Base-by-base conservation (phyloP, 148 eudicot species). In the Cornus kousa region DNA sequence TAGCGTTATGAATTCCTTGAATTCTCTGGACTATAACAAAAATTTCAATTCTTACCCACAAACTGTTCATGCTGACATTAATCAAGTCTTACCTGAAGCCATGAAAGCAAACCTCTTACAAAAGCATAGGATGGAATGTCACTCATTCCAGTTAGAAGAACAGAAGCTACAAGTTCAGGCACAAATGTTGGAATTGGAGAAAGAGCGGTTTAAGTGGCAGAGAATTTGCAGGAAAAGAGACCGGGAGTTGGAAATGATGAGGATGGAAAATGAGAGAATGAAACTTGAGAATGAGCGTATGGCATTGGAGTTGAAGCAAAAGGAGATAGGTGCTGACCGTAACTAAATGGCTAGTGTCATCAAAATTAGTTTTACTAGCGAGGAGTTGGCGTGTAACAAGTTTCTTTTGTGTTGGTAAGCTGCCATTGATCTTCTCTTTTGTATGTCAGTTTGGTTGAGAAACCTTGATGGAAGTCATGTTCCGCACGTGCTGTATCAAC, bases 131-230 rank as follows among this genome's bases (percentile, higher is more conserved):
- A 67, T 86, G 70, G 70, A 78, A 55, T 84, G 84, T 57, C 90
- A 81, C 3, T 72, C 85, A 53, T 48, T 89, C 68, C 87, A 91
- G 75, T 55, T 91, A 40, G 90, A 91, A 77, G 89, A 92, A 79
- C 86, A 87, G 84, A 94, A 80, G 85, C 62, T 94, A 68, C 88
- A 87, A 59, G 80, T 94, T 72, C 87, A 91, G 74, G 68, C 68
- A 14, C 90, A 94, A 76, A 90, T 73, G 81, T 79, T 94, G 82
- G 96, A 91, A 71, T 80, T 94, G 72, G 93, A 90, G 87, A 94
- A 86, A 77, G 88, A 91, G 85, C 85, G 87, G 71, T 83, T 90
- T 69, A 87, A 91, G 88, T 94, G 96, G 98, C 85, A 91, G 81
- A 86, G 89, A 32, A 84, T 87, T 66, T 84, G 98, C 85, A 79